These are phyloP conservation scores for Aspergillus flavus DNA, from an alignment of 2,329 filamentous ascomycete genomes.

Conservation along the genomic window DNA sequence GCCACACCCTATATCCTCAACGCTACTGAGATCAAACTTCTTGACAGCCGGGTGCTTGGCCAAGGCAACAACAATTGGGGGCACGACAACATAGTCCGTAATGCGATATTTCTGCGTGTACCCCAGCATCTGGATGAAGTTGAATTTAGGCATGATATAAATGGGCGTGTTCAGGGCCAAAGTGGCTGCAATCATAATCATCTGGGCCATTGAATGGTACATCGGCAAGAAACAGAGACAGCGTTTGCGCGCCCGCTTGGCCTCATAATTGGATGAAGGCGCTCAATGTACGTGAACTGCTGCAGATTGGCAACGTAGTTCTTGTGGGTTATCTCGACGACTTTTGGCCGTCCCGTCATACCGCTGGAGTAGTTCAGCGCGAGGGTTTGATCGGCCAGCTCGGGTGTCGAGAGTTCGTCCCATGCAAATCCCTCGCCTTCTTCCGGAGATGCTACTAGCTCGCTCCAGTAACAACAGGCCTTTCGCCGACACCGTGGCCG, in stretches of 20 bases:
- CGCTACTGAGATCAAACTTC: too few species aligned
- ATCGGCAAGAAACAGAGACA: slow-evolving; percentile 73
- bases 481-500: slow-evolving; percentile 6
- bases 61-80: too few species aligned
- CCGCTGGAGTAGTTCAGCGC: background rate
- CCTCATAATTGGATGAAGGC: slow-evolving; percentile 53
- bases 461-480: slow-evolving; percentile 64
- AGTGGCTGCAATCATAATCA: too few species aligned
- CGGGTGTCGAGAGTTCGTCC: slow-evolving; percentile 52
- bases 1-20: too few species aligned
- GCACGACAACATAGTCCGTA: too few species aligned
- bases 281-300: slow-evolving; percentile 57
- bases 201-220: slow-evolving; percentile 75
- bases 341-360: background rate
- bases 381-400: slow-evolving; percentile 17
- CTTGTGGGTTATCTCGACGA: background rate
- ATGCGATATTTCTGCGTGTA: too few species aligned
- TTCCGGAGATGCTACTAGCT: slow-evolving; percentile 56
- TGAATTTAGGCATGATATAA: too few species aligned
- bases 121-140: too few species aligned
- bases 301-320: slow-evolving; percentile 54
- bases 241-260: slow-evolving; percentile 38
- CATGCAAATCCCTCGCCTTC: slow-evolving; percentile 65
- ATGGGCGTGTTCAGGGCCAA: too few species aligned
- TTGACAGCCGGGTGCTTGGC: too few species aligned